Base-by-base conservation (phyloP, 108 stramenopile genomes). In the Epithemia pelagica region DNA sequence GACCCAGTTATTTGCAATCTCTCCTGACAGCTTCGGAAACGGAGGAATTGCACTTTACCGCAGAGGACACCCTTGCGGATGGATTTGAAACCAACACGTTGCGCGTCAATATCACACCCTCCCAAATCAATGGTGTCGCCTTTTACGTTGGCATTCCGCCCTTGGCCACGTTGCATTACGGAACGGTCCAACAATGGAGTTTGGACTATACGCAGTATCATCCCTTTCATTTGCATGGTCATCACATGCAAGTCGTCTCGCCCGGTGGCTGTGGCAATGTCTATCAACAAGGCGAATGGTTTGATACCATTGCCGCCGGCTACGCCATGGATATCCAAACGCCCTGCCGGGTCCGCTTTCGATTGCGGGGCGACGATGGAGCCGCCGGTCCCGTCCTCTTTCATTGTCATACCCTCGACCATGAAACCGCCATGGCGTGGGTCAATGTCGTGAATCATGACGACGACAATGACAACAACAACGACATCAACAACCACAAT, bases 271-370 rank as follows among this genome's bases (percentile, higher is more conserved):
- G 77, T 56, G 77, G 72, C 5, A 30, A 60, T 26, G 53, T 52
- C 25, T 69, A 65, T 54, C 70, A 77, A 28, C 65, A 77, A 24
- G 82, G 82, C 23, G 78, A 83, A 62, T 83, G 68, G 21, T 83
- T 73, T 54, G 78, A 83, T 59, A 73, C 76, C 2, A 68, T 83
- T 18, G 46, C 64, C 1, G 72, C 69, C 7, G 32, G 31, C 18
- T 46, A 46, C 37, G 37, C 5, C 15, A 10, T 46, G 5, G 37
- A 46, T 46, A 46, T 46, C 15, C 28, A 21, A 1, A 51, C 22
- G 25, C n/a, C 30, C 8, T 83, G 82, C 51, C 69, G 25, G 10
- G 78, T 83, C 8, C 72, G 82, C 24, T 54, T 69, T 26, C 54
- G 66, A 26, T 61, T 77, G 54, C 37, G 37, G 37, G 37, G 37